These are phyloP conservation scores for Panus rudis DNA, from an alignment of 768 basidiomycete species.

Conservation along the genomic window DNA sequence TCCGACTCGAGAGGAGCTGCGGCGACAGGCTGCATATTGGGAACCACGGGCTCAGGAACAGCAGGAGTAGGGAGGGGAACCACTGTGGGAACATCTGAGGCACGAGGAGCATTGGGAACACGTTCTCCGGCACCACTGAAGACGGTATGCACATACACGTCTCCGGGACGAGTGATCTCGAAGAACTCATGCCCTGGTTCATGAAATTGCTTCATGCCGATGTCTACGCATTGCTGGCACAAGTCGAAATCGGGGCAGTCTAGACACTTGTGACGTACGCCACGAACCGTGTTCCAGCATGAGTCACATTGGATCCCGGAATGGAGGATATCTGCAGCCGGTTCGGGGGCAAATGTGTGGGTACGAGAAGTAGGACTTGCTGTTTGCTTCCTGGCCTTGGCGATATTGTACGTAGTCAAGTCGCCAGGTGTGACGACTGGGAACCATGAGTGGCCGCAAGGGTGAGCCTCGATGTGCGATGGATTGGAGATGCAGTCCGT, in stretches of 20 bases:
- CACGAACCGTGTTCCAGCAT: constrained; percentile 47
- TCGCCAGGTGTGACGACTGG: constrained; percentile 7
- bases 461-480: constrained; percentile 3
- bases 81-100: not conserved
- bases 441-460: constrained; percentile 7
- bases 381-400: constrained; percentile 5
- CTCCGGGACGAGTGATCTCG: constrained; percentile 57
- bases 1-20: constrained; percentile 1
- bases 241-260: constrained; percentile 74
- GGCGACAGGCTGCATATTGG: not conserved
- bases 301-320: constrained; percentile 39
- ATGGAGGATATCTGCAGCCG: constrained; percentile 1
- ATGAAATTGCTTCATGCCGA: constrained; percentile 25
- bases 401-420: not conserved
- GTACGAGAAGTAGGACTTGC: not conserved
- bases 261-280: constrained; percentile 76
- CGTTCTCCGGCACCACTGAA: constrained; percentile 34
- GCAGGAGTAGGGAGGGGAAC: not conserved
- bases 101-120: constrained; percentile 2
- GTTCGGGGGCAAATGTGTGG: not conserved
- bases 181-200: constrained; percentile 67
- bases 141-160: constrained; percentile 58
- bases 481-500: constrained; percentile 41
- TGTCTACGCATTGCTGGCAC: constrained; percentile 51
- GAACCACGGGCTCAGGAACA: not conserved